Evolutionary conservation across 805 yeast genomes (phyloP), one percentile per base, ranked within the genome.

Genomic region (Starmera amethionina): DNA sequence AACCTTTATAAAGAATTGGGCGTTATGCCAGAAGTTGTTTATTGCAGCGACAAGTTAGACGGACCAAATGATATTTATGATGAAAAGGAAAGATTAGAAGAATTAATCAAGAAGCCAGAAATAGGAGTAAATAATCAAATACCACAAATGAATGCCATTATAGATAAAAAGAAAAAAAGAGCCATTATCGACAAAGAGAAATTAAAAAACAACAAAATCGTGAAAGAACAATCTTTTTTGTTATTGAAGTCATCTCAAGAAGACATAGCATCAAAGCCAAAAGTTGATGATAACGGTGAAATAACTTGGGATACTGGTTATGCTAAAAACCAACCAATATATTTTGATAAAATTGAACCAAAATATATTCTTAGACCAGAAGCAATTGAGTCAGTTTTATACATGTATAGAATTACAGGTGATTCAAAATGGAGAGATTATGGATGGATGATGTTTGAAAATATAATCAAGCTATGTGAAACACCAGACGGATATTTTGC

Each of bases 371-470:
- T 79, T 18, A 64, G 82, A 18, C 81, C 85, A 0, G 80, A 77
- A 50, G 70, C 78, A 15, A 68, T 79, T 35, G 83, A 79, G 51
- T 73, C 82, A 0, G 64, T 80, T 4, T 73, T 73, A 47, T 69
- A 72, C 49, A 60, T 78, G 59, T 78, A 73, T 47, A 63, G 84
- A 42, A 64, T 75, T 38, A 78, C 83, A 0, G 81, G 81, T 6
- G 80, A 79, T 42, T 49, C 63, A 1, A 59, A 61, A 46, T 79
- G 82, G 75, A 70, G 79, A 44, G 67, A 68, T 2, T 60, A 67
- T 47, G 84, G 82, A 1, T 65, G 73, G 69, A 56, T 59, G 40
- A 62, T 73, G 63, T 68, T 74, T 52, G 50, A 62, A 34, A 59
- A 60, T 28, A 49, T 67, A 37, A 48, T 54, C n/a, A 51, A 65